A percentile compares a stretch with the other conserved stretches of the same genome.
Evolutionary conservation across 2,329 filamentous ascomycete genomes (phyloP).

Genomic region (Fusarium odoratissimum): DNA sequence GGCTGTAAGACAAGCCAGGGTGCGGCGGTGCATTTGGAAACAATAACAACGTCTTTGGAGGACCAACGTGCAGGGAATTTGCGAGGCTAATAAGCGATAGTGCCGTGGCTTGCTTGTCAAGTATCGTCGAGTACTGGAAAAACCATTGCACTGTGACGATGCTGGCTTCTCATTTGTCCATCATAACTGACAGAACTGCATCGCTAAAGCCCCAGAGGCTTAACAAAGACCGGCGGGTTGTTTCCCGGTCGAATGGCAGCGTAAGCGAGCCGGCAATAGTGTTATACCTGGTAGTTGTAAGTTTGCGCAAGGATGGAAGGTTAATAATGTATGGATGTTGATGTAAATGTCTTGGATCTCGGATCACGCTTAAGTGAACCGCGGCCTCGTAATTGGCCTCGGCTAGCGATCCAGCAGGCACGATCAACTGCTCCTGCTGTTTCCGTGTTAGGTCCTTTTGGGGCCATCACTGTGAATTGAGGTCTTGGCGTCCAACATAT

Average conservation of each 20-base stretch:
- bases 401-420: not conserved
- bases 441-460: conserved; percentile 28
- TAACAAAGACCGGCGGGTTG: conserved; percentile 12
- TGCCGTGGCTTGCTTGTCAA: conserved; percentile 31
- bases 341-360: conserved; percentile 34
- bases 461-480: conserved; percentile 1
- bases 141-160: conserved; percentile 42
- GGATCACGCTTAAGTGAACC: conserved; percentile 26
- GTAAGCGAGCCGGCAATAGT: conserved; percentile 16
- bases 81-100: conserved; percentile 41
- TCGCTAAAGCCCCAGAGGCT: conserved; percentile 14
- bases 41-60: conserved; percentile 9
- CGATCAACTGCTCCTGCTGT: conserved; percentile 32
- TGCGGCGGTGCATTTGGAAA: not conserved
- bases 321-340: not conserved
- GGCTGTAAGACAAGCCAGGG: not conserved
- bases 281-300: not conserved
- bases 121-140: conserved; percentile 41
- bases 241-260: conserved; percentile 23
- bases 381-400: conserved; percentile 23
- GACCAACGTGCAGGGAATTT: conserved; percentile 17
- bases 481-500: conserved; percentile 1
- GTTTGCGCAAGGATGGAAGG: conserved; percentile 4
- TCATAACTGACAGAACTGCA: conserved; percentile 39
- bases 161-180: conserved; percentile 38